Base-by-base conservation (phyloP, 371 early-diverging fungal species). In the Apophysomyces trapeziformis region DNA sequence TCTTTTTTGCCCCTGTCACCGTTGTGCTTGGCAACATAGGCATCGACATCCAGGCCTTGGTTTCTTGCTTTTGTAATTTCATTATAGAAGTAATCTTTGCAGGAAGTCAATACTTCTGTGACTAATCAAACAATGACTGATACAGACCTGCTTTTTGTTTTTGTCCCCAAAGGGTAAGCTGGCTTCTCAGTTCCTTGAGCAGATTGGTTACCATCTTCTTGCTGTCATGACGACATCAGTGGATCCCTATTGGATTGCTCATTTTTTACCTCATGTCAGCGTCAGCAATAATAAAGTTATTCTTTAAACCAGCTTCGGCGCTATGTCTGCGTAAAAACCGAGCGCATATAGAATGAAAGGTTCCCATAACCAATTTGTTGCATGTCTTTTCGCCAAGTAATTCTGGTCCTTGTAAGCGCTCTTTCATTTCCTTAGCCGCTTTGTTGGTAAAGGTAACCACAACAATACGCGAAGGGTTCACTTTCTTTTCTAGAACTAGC, bases 391-490 rank as follows among this genome's bases (percentile, higher is more conserved):
- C 32, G 1, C 83, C 83, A 0, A 83, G 61, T 18, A 83, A 44
- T 0, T 65, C 38, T 0, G 58, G 21, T 1, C 61, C 26, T 45
- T 58, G 43, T 13, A 89, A 68, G 1, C 87, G 76, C 32, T 75
- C 66, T 43, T 73, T 73, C 78, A 89, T 81, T 69, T 89, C 90
- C 13, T 73, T 75, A 0, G 90, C 87, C 6, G 90, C 90, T 69
- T 89, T 89, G 50, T 86, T 88, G 2, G 90, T 88, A 66, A 89
- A 89, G 1, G 90, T 88, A 0, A 86, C 84, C 2, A 87, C 90
- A 32, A 88, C 65, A 38, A 88, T 77, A 7, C 66, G 21, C 5
- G 44, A 16, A 4, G 89, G 86, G 1, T 68, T 18, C 1, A 83
- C 68, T 1, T 74, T 60, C 18, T 71, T 73, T 38, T 72, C 65